phyloP scores from a whole-genome alignment of 257 asterid species.

The Ilex aquifolium region DNA sequence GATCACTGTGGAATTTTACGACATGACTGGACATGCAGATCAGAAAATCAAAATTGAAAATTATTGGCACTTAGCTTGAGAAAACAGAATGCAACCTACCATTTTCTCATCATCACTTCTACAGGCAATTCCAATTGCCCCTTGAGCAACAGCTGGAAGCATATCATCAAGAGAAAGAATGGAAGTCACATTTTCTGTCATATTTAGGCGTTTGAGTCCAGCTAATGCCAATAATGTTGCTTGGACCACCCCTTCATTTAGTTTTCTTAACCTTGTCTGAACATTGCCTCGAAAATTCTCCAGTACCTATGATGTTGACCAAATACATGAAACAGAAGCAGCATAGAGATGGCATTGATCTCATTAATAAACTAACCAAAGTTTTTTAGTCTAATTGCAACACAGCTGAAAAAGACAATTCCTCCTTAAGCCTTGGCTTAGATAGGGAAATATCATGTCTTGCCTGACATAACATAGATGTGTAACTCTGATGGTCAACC shows the following conservation, averaged over 20 bases:
- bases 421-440: neutral
- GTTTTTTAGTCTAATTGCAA: neutral
- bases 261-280: conserved; percentile 77
- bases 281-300: conserved; percentile 97
- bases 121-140: conserved; percentile 95
- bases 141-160: conserved; percentile 99
- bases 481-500: no score
- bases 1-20: no score
- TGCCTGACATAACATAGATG: no score
- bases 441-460: no score
- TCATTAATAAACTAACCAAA: neutral
- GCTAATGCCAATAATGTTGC: conserved; percentile 92
- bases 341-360: neutral
- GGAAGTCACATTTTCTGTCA: conserved; percentile 72
- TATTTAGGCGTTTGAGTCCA: conserved; percentile 81
- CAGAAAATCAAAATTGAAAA: neutral
- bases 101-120: conserved; percentile 73
- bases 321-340: neutral
- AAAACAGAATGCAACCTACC: conserved; percentile 34
- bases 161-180: conserved; percentile 82
- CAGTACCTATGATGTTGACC: conserved; percentile 44
- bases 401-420: neutral
- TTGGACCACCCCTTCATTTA: conserved; percentile 90
- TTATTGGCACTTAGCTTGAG: neutral
- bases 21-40: neutral